A percentile compares a stretch with the other conserved stretches of the same genome.
These are phyloP conservation scores for Leccinum discolor DNA, from an alignment of 1,284 basidiomycete genomes.

Conservation along the genomic window DNA sequence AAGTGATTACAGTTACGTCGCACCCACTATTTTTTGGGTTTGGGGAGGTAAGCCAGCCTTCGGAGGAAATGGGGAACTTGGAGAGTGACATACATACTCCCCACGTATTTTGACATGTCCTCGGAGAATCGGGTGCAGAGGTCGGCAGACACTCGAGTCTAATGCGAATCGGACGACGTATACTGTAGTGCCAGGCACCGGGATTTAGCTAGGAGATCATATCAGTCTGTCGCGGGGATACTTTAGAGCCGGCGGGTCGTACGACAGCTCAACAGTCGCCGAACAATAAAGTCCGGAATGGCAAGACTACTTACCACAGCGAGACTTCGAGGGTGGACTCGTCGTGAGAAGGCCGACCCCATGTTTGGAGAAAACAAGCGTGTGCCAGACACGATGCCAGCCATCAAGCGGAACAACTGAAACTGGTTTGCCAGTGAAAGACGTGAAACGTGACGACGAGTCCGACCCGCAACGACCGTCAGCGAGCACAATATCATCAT, in stretches of 20 bases:
- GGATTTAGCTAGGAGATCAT: background rate
- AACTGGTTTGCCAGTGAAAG: constrained; percentile 8
- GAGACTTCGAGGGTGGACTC: background rate
- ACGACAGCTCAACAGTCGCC: background rate
- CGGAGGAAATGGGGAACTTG: constrained; percentile 2
- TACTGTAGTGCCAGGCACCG: background rate
- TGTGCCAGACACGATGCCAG: background rate
- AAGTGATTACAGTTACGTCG: background rate
- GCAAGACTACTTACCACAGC: background rate
- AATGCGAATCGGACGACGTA: background rate
- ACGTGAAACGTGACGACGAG: constrained; percentile 11
- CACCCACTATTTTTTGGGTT: background rate
- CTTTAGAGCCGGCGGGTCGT: background rate
- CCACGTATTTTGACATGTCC: background rate
- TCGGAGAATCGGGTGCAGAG: background rate
- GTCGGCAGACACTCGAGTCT: background rate
- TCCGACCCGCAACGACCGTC: background rate
- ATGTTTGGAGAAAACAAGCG: background rate
- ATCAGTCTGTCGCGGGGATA: constrained; percentile 4
- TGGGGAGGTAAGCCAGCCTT: background rate
- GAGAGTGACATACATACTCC: background rate
- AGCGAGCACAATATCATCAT: background rate
- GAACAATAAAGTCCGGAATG: background rate
- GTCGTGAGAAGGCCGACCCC: constrained; percentile 6
- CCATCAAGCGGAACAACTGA: constrained; percentile 6